Evolutionary conservation across 1,139 yeast genomes (phyloP), one percentile per base, ranked within the genome.

Genomic region (Saccharomycopsis crataegensis): DNA sequence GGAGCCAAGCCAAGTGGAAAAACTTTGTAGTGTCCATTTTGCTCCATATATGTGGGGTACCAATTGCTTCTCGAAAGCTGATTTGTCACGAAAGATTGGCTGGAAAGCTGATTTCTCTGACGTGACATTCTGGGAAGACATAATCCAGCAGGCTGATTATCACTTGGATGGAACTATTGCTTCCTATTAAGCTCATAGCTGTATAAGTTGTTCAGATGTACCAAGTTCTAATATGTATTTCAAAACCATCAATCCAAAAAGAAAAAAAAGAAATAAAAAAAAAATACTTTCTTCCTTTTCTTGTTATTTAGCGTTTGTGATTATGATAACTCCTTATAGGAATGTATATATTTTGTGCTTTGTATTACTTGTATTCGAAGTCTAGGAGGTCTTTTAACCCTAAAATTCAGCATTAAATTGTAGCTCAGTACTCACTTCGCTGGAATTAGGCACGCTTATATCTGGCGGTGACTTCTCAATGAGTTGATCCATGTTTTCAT

Each of bases 1-100:
- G 40, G 52, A 56, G 1, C 63, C 64, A 1, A 62, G 61, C 1
- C 59, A 60, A 33, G 55, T 67, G 6, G 57, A 54, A 33, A 54
- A 54, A 16, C 43, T 64, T 1, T 54, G 59, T 12, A 62, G 60
- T 12, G 57, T 56, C 16, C 58, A 57, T 8, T 62, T 64, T 56
- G 64, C 65, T 32, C 67, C 72, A 2, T 60, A 50, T 34, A 60
- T 59, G 22, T 69, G 71, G 70, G 71, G 71, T 5, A 62, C 70
- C 11, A 67, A 68, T 51, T 67, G 72, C 14, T 63, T 70, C 59
- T 61, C 65, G 14, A 64, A 66, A 57, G 70, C 65, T 12, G 69
- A 67, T 49, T 64, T 68, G 48, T 71, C 58, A 6, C 50, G 54
- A 34, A 14, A 34, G 22, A 11, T 50, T 8, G 52, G 52, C 32